phyloP scores from a whole-genome alignment of 2,329 filamentous ascomycete genomes.

The Paecilomyces dactylethromorphus region DNA sequence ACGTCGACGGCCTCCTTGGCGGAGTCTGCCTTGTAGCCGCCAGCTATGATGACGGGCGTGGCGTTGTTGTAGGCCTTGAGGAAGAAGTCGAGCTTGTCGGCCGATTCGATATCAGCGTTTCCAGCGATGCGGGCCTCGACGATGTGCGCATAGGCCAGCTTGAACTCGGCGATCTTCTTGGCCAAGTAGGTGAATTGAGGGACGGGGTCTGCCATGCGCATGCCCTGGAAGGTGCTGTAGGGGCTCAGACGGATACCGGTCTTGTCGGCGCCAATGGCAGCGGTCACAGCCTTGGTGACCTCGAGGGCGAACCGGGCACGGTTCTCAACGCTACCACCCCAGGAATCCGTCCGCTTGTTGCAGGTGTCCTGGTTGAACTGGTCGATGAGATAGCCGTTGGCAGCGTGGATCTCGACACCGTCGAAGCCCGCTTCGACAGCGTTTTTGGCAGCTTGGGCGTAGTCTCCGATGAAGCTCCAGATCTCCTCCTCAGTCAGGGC shows the following conservation, averaged over 20 bases:
- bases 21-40: constrained; percentile 37
- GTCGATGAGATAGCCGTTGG: constrained; percentile 70
- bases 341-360: constrained; percentile 58
- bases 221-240: constrained; percentile 33
- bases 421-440: constrained; percentile 63
- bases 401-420: constrained; percentile 70
- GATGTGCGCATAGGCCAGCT: constrained; percentile 56
- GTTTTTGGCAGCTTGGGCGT: neutral
- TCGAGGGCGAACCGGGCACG: constrained; percentile 61
- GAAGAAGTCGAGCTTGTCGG: constrained; percentile 37
- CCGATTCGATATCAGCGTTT: constrained; percentile 23
- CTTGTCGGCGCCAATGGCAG: constrained; percentile 39
- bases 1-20: constrained; percentile 32
- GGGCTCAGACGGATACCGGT: constrained; percentile 43
- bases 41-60: constrained; percentile 46
- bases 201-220: constrained; percentile 57
- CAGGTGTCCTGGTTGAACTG: constrained; percentile 61
- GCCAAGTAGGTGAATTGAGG: constrained; percentile 59
- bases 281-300: constrained; percentile 33
- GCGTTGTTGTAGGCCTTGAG: constrained; percentile 34
- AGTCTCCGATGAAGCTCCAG: neutral
- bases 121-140: constrained; percentile 50
- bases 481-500: constrained; percentile 3
- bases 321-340: constrained; percentile 51
- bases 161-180: constrained; percentile 43